These are phyloP conservation scores for Hymenoscyphus fraxineus DNA, from an alignment of 2,329 filamentous ascomycete species.

Conservation along the genomic window DNA sequence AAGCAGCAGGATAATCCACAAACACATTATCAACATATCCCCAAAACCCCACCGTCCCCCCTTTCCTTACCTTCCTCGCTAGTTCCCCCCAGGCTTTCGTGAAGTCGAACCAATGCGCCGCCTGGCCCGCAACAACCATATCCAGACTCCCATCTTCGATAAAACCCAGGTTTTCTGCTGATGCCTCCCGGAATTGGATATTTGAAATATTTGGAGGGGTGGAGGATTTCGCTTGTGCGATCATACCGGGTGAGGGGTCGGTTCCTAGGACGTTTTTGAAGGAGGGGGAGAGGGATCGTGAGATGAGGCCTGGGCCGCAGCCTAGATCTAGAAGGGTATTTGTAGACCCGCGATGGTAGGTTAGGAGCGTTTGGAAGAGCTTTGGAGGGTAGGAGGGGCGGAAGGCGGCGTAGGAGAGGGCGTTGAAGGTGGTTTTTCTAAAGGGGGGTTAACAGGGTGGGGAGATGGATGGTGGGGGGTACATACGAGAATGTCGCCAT, in stretches of 20 bases:
- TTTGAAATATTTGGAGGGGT: slow-evolving; percentile 38
- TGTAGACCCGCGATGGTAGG: slow-evolving; percentile 45
- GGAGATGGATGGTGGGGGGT: slow-evolving; percentile 7
- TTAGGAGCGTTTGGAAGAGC: slow-evolving; percentile 51
- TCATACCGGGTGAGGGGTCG: slow-evolving; percentile 57
- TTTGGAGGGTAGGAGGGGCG: slow-evolving; percentile 55
- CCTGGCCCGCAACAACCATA: slow-evolving; percentile 48
- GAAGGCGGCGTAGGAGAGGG: slow-evolving; percentile 56
- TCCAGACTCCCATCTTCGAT: slow-evolving; percentile 49
- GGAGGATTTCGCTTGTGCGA: slow-evolving; percentile 45
- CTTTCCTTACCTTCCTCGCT: slow-evolving; percentile 47
- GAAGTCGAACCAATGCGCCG: slow-evolving; percentile 66
- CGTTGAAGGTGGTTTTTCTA: slow-evolving; percentile 54
- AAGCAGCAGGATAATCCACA: slow-evolving; percentile 49
- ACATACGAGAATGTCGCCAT: slow-evolving; percentile 51
- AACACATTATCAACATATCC: slow-evolving; percentile 64
- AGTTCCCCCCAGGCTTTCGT: slow-evolving; percentile 52
- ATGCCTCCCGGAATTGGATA: slow-evolving; percentile 47
- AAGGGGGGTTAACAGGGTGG: slow-evolving; percentile 11
- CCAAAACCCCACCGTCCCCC: slow-evolving; percentile 61
- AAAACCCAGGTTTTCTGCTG: slow-evolving; percentile 52
- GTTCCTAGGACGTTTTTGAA: slow-evolving; percentile 51
- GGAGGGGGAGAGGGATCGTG: slow-evolving; percentile 49
- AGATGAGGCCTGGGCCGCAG: slow-evolving; percentile 57
- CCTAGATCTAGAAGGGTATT: slow-evolving; percentile 54